phyloP scores from a whole-genome alignment of 192 early-diverging fungal species.

The Paraglomus occultum region DNA sequence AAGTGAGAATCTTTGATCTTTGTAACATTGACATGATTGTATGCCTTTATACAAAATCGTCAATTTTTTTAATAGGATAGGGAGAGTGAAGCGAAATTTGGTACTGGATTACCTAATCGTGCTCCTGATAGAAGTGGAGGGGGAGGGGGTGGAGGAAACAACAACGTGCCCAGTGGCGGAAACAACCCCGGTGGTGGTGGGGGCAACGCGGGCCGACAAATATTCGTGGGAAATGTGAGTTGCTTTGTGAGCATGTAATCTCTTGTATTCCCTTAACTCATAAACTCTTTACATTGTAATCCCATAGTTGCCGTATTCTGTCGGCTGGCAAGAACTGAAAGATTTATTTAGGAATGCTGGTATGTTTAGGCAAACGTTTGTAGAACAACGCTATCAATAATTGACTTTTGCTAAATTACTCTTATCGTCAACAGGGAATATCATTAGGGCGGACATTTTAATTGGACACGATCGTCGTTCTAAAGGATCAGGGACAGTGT shows the following conservation, averaged over 20 bases:
- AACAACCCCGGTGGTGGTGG: constrained; percentile 28
- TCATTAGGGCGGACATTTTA: constrained; percentile 69
- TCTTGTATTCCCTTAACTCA: neutral
- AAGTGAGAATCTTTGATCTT: constrained; percentile 47
- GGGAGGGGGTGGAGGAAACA: constrained; percentile 1
- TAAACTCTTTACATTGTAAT: neutral
- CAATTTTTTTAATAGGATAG: constrained; percentile 51
- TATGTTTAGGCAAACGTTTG: neutral
- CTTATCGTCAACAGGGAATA: constrained; percentile 46
- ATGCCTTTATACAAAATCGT: constrained; percentile 2
- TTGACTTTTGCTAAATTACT: neutral
- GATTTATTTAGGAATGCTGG: constrained; percentile 78
- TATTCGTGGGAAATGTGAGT: constrained; percentile 67
- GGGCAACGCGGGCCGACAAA: constrained; percentile 47
- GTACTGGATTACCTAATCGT: constrained; percentile 30
- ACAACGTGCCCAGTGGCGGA: neutral
- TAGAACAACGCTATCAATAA: too few relatives aligned
- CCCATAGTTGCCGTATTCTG: constrained; percentile 67
- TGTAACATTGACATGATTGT: neutral
- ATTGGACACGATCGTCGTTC: constrained; percentile 60
- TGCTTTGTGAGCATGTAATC: too few relatives aligned
- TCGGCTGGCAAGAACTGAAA: constrained; percentile 86
- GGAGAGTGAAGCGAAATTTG: constrained; percentile 52
- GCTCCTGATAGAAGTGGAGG: constrained; percentile 21
- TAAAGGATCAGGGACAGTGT: constrained; percentile 70